Evolutionary conservation across 345 rosid species (phyloP), one percentile per base, ranked within the genome.

Genomic region (Syzygium jambos): DNA sequence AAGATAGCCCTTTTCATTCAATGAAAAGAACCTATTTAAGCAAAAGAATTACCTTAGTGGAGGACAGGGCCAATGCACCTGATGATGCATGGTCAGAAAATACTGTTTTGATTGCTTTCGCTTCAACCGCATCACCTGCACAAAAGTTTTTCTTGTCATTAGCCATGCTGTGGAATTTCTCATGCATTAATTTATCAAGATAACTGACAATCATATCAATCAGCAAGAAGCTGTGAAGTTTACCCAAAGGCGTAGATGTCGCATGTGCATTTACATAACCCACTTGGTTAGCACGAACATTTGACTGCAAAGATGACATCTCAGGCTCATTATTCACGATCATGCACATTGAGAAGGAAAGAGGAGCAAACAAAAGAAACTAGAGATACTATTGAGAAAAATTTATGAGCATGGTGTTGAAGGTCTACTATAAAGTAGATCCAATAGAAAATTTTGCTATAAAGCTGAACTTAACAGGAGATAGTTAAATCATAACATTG

Each of bases 221-320:
- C 85, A 2, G 16, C 80, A 65, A 51, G 88, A 80, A 85, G 86
- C 85, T 63, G 85, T 87, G 51, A 68, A 87, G 87, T 27, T 92
- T 93, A 97, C 99, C 99, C 87, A 97, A 87, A 84, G 96, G 95
- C 34, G 99, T 98, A 41, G 99, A 98, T 59, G 98, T 98, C 43
- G 99, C 99, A 93, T 98, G 99, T 38, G 99, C 97, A 82, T 98
- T 98, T 82, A 96, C 89, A 86, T 98, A 98, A 90, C 94, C 98
- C 86, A 98, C 97, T 90, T 96, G 96, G 89, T 89, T 88, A 68
- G 98, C 94, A 85, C 87, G 92, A 89, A 98, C 91, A 88, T 96
- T 97, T 59, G 99, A 93, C 98, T 98, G 94, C 90, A 89, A 90
- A 46, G 59, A 89, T 30, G n/a, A 80, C 52, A 55, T 54, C n/a